A percentile compares a stretch with the other conserved stretches of the same genome.
Conservation (phyloP, 192 early-diverging fungal genomes). For the Backusella circina region DNA sequence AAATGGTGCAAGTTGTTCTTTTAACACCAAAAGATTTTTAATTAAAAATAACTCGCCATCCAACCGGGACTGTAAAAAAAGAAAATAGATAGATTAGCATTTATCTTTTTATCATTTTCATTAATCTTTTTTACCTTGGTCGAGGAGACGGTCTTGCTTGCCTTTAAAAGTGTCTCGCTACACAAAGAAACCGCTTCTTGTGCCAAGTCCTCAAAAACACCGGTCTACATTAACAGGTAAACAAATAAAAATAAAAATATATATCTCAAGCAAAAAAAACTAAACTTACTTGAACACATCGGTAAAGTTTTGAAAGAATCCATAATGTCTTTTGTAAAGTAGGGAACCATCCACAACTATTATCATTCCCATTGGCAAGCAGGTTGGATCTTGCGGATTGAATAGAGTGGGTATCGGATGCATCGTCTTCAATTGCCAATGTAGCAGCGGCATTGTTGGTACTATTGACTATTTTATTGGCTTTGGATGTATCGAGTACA, state of each 20-base stretch:
- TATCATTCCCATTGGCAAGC: neutral
- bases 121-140: conserved; percentile 41
- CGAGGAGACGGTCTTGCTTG: conserved; percentile 41
- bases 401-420: conserved; percentile 17
- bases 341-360: conserved; percentile 67
- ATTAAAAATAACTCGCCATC: conserved; percentile 84
- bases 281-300: conserved; percentile 59
- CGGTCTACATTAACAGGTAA: conserved; percentile 32
- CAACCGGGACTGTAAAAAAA: conserved; percentile 21
- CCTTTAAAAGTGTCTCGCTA: conserved; percentile 49
- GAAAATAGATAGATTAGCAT: neutral
- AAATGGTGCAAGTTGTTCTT: conserved; percentile 79
- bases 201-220: conserved; percentile 84
- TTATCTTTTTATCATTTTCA: neutral
- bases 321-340: conserved; percentile 79
- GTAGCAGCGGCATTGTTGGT: neutral
- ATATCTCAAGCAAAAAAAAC: neutral
- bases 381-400: conserved; percentile 4
- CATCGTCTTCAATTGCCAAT: conserved; percentile 21
- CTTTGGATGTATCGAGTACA: conserved; percentile 24
- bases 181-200: conserved; percentile 81
- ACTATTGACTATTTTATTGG: conserved; percentile 11
- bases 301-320: conserved; percentile 78
- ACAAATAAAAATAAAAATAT: neutral
- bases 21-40: conserved; percentile 80